phyloP scores from a whole-genome alignment of 768 basidiomycete genomes.

The Xanthoconium stramineum region DNA sequence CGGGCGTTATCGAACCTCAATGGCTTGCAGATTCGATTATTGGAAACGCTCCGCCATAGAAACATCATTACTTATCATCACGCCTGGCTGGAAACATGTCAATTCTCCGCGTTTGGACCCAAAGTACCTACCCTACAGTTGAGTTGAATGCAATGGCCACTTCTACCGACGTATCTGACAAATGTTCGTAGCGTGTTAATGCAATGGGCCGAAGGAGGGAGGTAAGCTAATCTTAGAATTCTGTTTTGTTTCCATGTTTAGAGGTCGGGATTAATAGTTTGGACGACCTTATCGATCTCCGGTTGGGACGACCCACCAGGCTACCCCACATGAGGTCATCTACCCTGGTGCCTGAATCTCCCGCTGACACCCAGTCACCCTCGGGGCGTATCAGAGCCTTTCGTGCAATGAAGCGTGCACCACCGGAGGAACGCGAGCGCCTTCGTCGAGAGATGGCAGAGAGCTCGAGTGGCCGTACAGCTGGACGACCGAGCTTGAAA shows the following conservation, averaged over 20 bases:
- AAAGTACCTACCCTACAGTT: slow-evolving; percentile 86
- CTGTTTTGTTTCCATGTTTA: not conserved
- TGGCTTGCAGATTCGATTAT: slow-evolving; percentile 60
- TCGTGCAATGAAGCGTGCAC: slow-evolving; percentile 61
- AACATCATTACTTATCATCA: slow-evolving; percentile 97
- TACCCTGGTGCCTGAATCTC: slow-evolving; percentile 20
- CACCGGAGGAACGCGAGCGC: slow-evolving; percentile 60
- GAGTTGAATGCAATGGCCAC: slow-evolving; percentile 24
- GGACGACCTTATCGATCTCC: slow-evolving; percentile 82
- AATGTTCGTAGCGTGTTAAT: slow-evolving; percentile 62
- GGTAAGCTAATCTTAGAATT: slow-evolving; percentile 30
- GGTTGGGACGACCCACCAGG: slow-evolving; percentile 57
- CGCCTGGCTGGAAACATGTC: slow-evolving; percentile 84
- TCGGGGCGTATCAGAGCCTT: slow-evolving; percentile 76
- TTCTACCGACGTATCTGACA: not conserved
- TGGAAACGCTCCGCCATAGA: slow-evolving; percentile 84
- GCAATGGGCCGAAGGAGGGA: slow-evolving; percentile 93
- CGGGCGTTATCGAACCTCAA: not conserved
- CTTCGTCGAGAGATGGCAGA: slow-evolving; percentile 52
- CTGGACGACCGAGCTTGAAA: slow-evolving; percentile 45
- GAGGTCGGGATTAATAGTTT: slow-evolving; percentile 39
- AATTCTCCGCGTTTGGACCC: slow-evolving; percentile 87
- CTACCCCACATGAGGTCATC: slow-evolving; percentile 41
- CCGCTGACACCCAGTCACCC: slow-evolving; percentile 47
- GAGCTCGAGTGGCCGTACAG: slow-evolving; percentile 19